Base-by-base conservation (phyloP, 179 eudicot genomes). In the Sideroxylon spinosum region DNA sequence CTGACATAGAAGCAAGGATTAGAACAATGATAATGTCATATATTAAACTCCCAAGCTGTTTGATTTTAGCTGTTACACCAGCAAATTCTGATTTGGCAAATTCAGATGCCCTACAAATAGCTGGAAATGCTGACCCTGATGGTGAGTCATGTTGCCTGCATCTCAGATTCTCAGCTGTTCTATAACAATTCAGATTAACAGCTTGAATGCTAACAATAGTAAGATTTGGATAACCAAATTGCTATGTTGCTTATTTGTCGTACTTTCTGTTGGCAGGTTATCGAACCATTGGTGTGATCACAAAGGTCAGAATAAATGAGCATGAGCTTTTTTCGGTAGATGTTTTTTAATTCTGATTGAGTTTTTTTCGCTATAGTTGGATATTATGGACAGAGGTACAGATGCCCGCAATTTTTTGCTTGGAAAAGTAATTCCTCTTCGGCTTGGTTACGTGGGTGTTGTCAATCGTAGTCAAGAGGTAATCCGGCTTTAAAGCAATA, bases 391-490 rank as follows among this genome's bases (percentile, higher is more conserved):
- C 79, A 87, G 97, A 81, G 99, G 99, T 67, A 96, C 99, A 71
- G 94, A 94, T 90, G 98, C 99, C 62, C 90, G 96, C 79, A 86
- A 96, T 80, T 90, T 96, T 76, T 90, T 96, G 83, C 96, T 94
- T 75, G 99, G 99, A 74, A 94, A 94, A 88, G 97, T 94, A 76
- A 89, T 96, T 53, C 99, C 97, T 55, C 98, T 96, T 74, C 95
- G 89, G 60, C 98, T 94, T 84, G 99, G 99, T 78, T 96, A 92
- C 81, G 86, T 96, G 57, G 99, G 99, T 26, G 97, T 96, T 67
- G 99, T 96, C 44, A 94, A 96, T 83, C 98, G 98, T 70, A 87
- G 98, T 84, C 99, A 96, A 86, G 92, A 94, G 98, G 99, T 96
- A 89, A 82, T 68, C 10, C 53, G 19, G 9, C 17, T 74, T 32